Evolutionary conservation across 352 stramenopile genomes (phyloP).

Genomic region (Pythium vanterpoolii): DNA sequence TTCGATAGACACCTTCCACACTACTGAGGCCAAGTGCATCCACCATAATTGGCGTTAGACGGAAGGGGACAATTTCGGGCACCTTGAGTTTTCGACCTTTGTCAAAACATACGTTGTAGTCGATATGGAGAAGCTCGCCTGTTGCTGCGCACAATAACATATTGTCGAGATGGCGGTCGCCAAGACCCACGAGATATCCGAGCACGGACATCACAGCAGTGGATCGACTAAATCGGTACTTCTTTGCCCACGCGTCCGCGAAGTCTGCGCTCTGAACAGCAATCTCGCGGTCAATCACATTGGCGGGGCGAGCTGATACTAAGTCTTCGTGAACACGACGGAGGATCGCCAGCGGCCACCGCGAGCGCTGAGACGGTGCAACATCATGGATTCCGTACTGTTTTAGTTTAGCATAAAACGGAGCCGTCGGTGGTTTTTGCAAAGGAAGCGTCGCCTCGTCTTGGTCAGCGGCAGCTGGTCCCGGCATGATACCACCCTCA

Average conservation of each 20-base stretch:
- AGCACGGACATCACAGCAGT: slow-evolving; percentile 87
- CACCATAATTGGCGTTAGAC: slow-evolving; percentile 81
- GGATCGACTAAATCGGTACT: slow-evolving; percentile 54
- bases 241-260: slow-evolving; percentile 62
- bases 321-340: slow-evolving; percentile 72
- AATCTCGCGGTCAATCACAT: slow-evolving; percentile 69
- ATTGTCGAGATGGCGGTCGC: slow-evolving; percentile 91
- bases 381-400: slow-evolving; percentile 71
- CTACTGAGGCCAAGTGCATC: slow-evolving; percentile 73
- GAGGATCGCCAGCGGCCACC: slow-evolving; percentile 58
- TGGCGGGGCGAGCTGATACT: slow-evolving; percentile 51
- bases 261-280: slow-evolving; percentile 49
- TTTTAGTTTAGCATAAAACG: slow-evolving; percentile 84
- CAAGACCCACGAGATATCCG: slow-evolving; percentile 87
- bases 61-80: slow-evolving; percentile 90
- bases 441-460: slow-evolving; percentile 8
- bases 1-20: slow-evolving; percentile 68
- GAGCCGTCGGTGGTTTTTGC: slow-evolving; percentile 52
- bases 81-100: slow-evolving; percentile 84
- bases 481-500: neutral
- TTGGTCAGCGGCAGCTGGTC: slow-evolving; percentile 16
- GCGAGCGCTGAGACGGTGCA: slow-evolving; percentile 55
- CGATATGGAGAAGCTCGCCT: slow-evolving; percentile 89
- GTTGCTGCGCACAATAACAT: slow-evolving; percentile 80
- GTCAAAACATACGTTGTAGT: slow-evolving; percentile 93